These are phyloP conservation scores for Malus fusca DNA, from an alignment of 306 rosid genomes.

Conservation along the genomic window DNA sequence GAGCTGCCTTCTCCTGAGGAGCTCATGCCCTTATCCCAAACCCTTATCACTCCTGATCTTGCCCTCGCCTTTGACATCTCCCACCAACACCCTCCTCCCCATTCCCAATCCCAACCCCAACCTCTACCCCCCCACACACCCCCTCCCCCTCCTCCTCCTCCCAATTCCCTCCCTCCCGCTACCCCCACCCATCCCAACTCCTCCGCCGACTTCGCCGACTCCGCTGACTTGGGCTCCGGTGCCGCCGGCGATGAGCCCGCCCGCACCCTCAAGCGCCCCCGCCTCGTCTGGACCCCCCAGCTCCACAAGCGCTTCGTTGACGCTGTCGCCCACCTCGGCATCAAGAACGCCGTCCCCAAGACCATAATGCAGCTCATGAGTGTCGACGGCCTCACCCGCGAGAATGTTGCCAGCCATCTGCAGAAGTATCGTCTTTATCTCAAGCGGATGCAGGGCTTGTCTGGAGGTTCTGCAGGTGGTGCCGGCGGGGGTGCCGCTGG, in stretches of 20 bases:
- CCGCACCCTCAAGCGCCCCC: constrained; percentile 83
- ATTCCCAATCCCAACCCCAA: constrained; percentile 17
- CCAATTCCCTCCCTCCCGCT: constrained; percentile 30
- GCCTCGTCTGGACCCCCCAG: constrained; percentile 96
- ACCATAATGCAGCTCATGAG: constrained; percentile 99
- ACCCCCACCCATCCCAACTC: constrained; percentile 55
- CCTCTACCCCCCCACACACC: constrained; percentile 19
- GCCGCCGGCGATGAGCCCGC: constrained; percentile 86
- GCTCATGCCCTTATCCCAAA: constrained; percentile 84
- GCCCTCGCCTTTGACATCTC: constrained; percentile 84
- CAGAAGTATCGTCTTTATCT: constrained; percentile 92
- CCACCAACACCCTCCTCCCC: constrained; percentile 1
- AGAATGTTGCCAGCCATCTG: constrained; percentile 91
- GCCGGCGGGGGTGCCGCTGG: constrained; percentile 31
- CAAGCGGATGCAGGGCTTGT: constrained; percentile 87
- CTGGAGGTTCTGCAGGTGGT: constrained; percentile 32
- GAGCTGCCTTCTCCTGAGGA: constrained; percentile 75
- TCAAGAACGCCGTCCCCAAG: constrained; percentile 93
- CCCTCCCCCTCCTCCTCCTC: constrained; percentile 18
- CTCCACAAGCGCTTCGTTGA: constrained; percentile 94
- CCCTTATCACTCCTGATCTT: constrained; percentile 96
- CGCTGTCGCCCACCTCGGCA: constrained; percentile 92
- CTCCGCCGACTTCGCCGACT: constrained; percentile 72
- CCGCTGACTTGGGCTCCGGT: constrained; percentile 79
- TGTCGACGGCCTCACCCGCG: constrained; percentile 88